Base-by-base conservation (phyloP, 2,329 filamentous ascomycete genomes). In the Xylariaceae sp. region DNA sequence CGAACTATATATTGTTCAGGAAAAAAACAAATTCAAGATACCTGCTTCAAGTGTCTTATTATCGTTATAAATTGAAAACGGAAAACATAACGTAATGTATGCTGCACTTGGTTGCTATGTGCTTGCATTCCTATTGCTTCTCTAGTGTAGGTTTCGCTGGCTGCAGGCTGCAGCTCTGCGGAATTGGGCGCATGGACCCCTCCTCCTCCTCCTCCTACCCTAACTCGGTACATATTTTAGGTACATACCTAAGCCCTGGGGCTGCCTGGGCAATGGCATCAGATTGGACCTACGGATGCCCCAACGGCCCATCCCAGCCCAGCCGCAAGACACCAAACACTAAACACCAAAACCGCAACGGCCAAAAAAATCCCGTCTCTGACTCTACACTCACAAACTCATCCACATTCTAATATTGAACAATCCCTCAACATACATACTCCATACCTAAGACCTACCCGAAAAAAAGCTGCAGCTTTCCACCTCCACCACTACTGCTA, bases 341-440 rank as follows among this genome's bases (percentile, higher is more conserved):
- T 40, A 19, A 20, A n/a, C 23, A 40, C n/a, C 32, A 37, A 23
- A 18, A 40, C 40, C 21, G 32, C 46, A 32, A 29, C 6, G 26
- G 26, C 26, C 26, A 49, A 56, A 57, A 53, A 54, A 9, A 54
- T 50, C 26, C 29, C 48, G 48, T 48, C 32, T 54, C 32, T 16
- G 14, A 14, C 32, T 7, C 3, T 37, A 16, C 6, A 37, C 32
- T 37, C 6, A 37, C n/a, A n/a, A n/a, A n/a, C n/a, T n/a, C n/a
- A 29, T 10, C 32, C 5, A 37, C 12, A 16, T 23, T 50, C 44
- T 45, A n/a, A n/a, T n/a, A n/a, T n/a, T n/a, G n/a, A 21, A 29
- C 40, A 14, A 43, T 45, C 23, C 42, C 9, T 42, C 18, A 21
- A 29, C 43, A 45, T 43, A 29, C 18, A 41, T 20, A 45, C 37